Evolutionary conservation across 2,329 filamentous ascomycete species (phyloP).

Genomic region (Cryphonectria nitschkei): DNA sequence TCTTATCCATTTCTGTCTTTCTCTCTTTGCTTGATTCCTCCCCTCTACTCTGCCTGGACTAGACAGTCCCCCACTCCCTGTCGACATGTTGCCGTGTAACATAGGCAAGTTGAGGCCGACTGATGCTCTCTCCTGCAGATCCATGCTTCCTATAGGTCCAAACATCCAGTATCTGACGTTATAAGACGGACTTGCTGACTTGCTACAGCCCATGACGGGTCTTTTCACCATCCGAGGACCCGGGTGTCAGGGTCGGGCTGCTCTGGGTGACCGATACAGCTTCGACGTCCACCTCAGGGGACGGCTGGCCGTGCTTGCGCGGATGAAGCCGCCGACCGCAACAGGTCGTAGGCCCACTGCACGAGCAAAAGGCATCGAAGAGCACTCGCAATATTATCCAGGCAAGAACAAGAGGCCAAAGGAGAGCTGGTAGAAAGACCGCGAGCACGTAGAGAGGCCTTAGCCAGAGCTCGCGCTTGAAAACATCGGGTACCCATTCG

Average conservation of each 20-base stretch:
- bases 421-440: background rate
- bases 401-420: background rate
- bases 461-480: background rate
- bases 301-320: background rate
- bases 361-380: background rate
- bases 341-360: background rate
- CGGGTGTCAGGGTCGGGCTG: background rate
- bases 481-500: background rate
- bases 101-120: no score
- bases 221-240: background rate
- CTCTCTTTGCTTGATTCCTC: no score
- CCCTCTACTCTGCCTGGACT: no score
- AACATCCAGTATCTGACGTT: no score
- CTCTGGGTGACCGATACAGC: background rate
- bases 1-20: background rate
- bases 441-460: background rate
- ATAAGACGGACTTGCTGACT: background rate
- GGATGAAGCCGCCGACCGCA: background rate
- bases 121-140: no score
- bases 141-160: no score
- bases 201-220: background rate
- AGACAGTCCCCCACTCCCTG: no score
- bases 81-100: no score
- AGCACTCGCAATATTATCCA: background rate
- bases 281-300: background rate